Conservation (phyloP, 2,329 filamentous ascomycete species). For the Akanthomyces muscarius region DNA sequence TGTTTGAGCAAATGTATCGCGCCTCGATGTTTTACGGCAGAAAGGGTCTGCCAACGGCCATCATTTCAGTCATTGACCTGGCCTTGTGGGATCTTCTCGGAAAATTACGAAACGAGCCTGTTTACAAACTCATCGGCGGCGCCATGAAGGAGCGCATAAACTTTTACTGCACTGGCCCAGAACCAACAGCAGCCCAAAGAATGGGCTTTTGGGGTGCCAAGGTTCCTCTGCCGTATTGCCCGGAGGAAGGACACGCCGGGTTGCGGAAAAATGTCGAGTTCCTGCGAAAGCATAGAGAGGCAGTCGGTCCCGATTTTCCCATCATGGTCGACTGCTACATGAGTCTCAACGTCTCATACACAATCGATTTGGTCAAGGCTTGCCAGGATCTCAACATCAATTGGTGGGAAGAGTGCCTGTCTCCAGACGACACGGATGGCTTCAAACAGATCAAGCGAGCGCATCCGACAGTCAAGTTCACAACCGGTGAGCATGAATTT, state of each 20-base stretch:
- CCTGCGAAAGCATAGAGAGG: slow-evolving; percentile 76
- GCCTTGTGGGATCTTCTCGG: slow-evolving; percentile 90
- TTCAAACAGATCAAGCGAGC: slow-evolving; percentile 87
- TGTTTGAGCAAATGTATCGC: slow-evolving; percentile 97
- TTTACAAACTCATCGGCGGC: slow-evolving; percentile 91
- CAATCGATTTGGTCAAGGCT: slow-evolving; percentile 82
- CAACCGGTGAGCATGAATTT: slow-evolving; percentile 93
- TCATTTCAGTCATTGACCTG: slow-evolving; percentile 92
- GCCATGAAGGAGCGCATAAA: slow-evolving; percentile 78
- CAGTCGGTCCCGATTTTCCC: slow-evolving; percentile 84
- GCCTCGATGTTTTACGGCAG: slow-evolving; percentile 95
- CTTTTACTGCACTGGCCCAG: slow-evolving; percentile 93
- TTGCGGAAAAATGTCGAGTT: slow-evolving; percentile 88
- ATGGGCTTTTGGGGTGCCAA: slow-evolving; percentile 93
- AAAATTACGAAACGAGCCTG: slow-evolving; percentile 86
- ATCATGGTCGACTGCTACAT: slow-evolving; percentile 97
- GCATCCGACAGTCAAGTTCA: slow-evolving; percentile 88
- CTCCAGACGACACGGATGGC: slow-evolving; percentile 87
- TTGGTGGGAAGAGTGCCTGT: slow-evolving; percentile 96
- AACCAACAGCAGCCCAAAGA: slow-evolving; percentile 71
- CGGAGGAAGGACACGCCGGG: slow-evolving; percentile 78
- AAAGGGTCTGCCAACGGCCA: slow-evolving; percentile 83
- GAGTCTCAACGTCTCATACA: slow-evolving; percentile 89
- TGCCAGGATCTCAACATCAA: slow-evolving; percentile 83
- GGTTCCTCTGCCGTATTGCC: slow-evolving; percentile 83